Evolutionary conservation across 352 stramenopile genomes (phyloP), one percentile per base, ranked within the genome.

Genomic region (Hyaloperonospora brassicae): DNA sequence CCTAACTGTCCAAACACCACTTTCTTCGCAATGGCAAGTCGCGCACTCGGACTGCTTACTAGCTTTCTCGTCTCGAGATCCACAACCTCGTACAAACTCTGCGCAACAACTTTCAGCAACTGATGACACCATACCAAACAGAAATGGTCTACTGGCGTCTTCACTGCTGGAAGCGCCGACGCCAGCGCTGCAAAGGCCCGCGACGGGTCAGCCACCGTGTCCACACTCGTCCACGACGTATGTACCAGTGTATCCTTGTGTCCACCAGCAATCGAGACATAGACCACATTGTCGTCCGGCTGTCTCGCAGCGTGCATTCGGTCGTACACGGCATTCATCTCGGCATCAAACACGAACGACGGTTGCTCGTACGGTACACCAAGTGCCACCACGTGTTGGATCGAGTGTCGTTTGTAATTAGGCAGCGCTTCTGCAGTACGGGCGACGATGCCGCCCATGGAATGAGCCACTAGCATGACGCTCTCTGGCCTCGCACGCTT

Each of bases 101-200:
- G 50, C 0, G 80, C 78, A 3, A 95, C 66, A 30, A 59, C 59
- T 23, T 84, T 68, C 11, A 95, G 62, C 27, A 95, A 62, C 27
- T 93, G 76, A 60, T 90, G 76, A 53, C 85, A 95, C 85, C 85
- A 95, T 21, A 92, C 57, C 52, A 95, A 57, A 50, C 84, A 89
- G 17, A 88, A 64, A 40, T 95, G 85, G 47, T 93, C 85, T 43
- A 93, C 75, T 0, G 83, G 69, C 24, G 78, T 62, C 25, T 71
- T 36, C 10, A 95, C 79, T n/a, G 42, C 31, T 0, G 84, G 76
- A 52, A 95, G 77, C 3, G 76, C 71, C 1, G 76, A 79, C 6
- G 79, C 70, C 27, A 92, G 64, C 6, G 66, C 41, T 5, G 66
- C 73, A 36, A 95, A 48, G 2, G 66, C 69, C 31, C 67, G 57